Evolutionary conservation across 2,329 filamentous ascomycete species (phyloP).

Genomic region (Proliferodiscus dingleyae): DNA sequence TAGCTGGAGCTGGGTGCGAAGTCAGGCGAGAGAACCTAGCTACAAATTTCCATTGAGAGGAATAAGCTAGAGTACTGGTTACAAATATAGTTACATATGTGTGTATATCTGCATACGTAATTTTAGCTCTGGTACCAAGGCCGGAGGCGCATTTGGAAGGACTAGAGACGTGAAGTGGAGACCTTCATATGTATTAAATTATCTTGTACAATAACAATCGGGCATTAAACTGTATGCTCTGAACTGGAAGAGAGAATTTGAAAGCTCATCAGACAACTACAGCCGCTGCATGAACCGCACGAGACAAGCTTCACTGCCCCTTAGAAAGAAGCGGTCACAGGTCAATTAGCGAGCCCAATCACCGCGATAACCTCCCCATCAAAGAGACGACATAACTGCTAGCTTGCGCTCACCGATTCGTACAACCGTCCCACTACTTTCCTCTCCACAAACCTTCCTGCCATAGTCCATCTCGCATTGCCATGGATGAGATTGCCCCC

Average conservation of each 20-base stretch:
- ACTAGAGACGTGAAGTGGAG: too few relatives aligned
- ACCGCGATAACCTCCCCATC: constrained; percentile 12
- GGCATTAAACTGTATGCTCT: too few relatives aligned
- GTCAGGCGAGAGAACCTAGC: constrained; percentile 9
- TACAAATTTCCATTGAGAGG: not conserved
- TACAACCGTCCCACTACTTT: constrained; percentile 7
- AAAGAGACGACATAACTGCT: constrained; percentile 13
- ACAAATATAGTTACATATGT: constrained; percentile 3
- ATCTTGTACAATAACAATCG: too few relatives aligned
- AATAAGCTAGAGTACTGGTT: not conserved
- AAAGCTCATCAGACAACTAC: too few relatives aligned
- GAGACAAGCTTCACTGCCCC: constrained; percentile 20
- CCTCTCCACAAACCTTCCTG: constrained; percentile 10
- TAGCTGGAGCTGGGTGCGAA: constrained; percentile 4
- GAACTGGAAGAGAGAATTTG: too few relatives aligned
- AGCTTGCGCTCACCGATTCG: constrained; percentile 22
- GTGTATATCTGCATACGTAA: constrained; percentile 4
- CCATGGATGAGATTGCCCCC: constrained; percentile 96
- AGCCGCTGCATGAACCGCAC: constrained; percentile 17
- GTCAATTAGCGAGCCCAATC: constrained; percentile 30
- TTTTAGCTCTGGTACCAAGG: too few relatives aligned
- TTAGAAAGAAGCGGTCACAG: constrained; percentile 18
- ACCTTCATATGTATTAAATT: too few relatives aligned
- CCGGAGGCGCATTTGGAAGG: too few relatives aligned
- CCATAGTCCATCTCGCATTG: constrained; percentile 29